A percentile compares a stretch with the other conserved stretches of the same genome.
Evolutionary conservation across 345 rosid species (phyloP).

Genomic region (Bruguiera parviflora): DNA sequence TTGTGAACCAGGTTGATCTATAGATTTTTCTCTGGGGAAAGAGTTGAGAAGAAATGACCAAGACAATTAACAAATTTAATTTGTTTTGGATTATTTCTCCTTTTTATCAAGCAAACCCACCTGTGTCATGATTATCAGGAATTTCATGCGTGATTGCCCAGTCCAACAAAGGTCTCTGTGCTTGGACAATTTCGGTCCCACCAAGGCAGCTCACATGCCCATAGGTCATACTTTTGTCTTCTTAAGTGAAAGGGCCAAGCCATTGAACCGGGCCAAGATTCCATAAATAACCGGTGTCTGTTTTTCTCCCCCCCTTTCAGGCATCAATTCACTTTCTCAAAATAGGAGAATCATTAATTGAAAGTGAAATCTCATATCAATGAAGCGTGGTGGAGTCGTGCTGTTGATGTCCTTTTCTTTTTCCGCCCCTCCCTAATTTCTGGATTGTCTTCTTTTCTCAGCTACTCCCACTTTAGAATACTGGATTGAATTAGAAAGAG

Average conservation of each 20-base stretch:
- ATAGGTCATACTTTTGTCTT: neutral
- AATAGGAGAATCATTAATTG: neutral
- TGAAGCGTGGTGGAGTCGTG: neutral
- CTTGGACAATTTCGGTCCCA: slow-evolving; percentile 5
- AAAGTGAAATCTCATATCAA: neutral
- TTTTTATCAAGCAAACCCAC: too few species aligned
- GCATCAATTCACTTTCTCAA: neutral
- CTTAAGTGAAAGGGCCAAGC: neutral
- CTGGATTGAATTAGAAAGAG: too few species aligned
- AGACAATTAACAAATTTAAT: too few species aligned
- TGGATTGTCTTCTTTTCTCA: neutral
- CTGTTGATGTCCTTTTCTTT: neutral
- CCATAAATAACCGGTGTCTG: neutral
- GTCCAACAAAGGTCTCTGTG: neutral
- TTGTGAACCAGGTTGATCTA: too few species aligned
- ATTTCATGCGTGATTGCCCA: slow-evolving; percentile 21
- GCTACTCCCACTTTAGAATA: too few species aligned
- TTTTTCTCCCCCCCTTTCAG: neutral
- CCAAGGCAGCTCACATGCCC: slow-evolving; percentile 4
- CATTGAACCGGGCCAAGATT: neutral
- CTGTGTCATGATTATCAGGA: slow-evolving; percentile 9
- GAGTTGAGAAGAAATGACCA: too few species aligned
- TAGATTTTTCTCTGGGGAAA: too few species aligned
- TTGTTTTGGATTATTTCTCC: too few species aligned
- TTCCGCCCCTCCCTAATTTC: neutral